Evolutionary conservation across 23 red algal genomes (phyloP), one percentile per base, ranked within the genome.

Genomic region (Gracilariopsis chorda): DNA sequence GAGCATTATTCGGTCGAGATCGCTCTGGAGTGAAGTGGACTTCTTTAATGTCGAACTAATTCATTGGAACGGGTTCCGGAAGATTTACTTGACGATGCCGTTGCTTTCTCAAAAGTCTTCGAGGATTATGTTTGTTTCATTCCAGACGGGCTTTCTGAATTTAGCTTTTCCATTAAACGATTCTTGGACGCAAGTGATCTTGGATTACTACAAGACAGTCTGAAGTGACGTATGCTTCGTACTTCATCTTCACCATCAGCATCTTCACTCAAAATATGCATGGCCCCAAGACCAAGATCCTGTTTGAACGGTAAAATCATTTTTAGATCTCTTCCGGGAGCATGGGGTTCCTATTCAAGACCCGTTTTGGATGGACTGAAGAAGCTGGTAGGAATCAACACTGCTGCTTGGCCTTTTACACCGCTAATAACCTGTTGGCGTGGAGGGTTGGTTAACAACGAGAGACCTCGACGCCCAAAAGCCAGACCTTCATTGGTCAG

Each of bases 361-460:
- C 47, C 71, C 20, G 58, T 74, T 53, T 60, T 80, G 8, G 75
- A 80, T 36, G 55, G 42, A 21, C 52, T 51, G 33, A 91, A 82
- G 59, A 91, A 91, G 35, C 82, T 91, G 16, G 75, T 68, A 11
- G 88, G 88, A 9, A 91, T 82, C 37, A 91, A 45, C 5, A 91
- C 88, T 51, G 88, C 88, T 13, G 74, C 88, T 5, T 55, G 80
- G 8, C 65, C 88, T 82, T 82, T 91, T 6, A 91, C 88, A 74
- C 74, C 88, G 72, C 77, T 91, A 49, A 91, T 91, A 32, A 91
- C 88, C 28, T 91, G 88, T 62, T 91, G 74, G 48, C 88, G 73
- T 29, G 88, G 77, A 21, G 74, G 74, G 33, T 91, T 91, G 58
- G 82, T 91, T 44, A 91, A 82, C 34, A 91, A 27, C 21, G 62